phyloP scores from a whole-genome alignment of 2,329 filamentous ascomycete genomes.

The Aspergillus novoparasiticus region DNA sequence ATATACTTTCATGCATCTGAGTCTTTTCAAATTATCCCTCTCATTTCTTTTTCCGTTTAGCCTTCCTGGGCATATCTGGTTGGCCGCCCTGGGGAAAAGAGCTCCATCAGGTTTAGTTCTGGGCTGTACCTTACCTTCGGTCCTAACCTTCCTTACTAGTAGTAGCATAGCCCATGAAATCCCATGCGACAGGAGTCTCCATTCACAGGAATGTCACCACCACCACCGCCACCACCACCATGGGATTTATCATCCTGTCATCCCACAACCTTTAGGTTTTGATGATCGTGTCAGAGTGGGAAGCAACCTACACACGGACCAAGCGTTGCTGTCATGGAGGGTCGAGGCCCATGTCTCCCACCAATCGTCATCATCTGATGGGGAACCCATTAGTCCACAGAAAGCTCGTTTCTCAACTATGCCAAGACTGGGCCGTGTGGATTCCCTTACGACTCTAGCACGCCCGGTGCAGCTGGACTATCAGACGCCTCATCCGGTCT shows the following conservation, averaged over 20 bases:
- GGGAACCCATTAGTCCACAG: slow-evolving; percentile 3
- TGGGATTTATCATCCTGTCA: slow-evolving; percentile 1
- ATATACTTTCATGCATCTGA: neutral
- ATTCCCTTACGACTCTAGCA: neutral
- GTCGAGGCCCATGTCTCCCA: slow-evolving; percentile 15
- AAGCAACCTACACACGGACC: slow-evolving; percentile 18
- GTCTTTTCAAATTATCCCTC: slow-evolving; percentile 4
- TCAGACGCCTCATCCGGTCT: neutral
- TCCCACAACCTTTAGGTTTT: neutral
- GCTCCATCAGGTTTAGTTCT: neutral
- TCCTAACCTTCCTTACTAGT: neutral
- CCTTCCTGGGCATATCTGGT: neutral
- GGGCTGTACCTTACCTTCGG: slow-evolving; percentile 3
- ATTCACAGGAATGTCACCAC: neutral
- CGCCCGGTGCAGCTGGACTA: neutral
- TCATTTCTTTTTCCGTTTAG: slow-evolving; percentile 2
- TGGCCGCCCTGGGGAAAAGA: neutral
- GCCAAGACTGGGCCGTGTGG: slow-evolving; percentile 5
- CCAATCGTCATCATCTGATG: slow-evolving; percentile 16
- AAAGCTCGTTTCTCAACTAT: neutral
- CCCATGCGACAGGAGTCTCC: neutral
- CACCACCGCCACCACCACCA: neutral
- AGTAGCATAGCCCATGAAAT: neutral
- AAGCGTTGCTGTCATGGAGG: slow-evolving; percentile 19
- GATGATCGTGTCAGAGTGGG: neutral